phyloP scores from a whole-genome alignment of 139 green algal species.

The Diplosphaera chodatii region DNA sequence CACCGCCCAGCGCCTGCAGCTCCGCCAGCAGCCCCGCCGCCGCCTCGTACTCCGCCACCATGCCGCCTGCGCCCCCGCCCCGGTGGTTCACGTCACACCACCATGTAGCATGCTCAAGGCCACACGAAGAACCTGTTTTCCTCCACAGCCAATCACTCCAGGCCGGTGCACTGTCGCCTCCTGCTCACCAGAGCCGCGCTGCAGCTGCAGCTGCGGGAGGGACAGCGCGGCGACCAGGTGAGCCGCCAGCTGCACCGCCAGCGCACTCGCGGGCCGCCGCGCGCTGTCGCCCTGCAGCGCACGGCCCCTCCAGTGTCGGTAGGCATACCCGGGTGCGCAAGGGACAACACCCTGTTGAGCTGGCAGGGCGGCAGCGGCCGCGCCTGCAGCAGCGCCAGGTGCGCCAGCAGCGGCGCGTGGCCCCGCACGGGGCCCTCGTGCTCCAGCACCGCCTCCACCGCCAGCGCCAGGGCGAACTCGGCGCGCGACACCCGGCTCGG shows the following conservation, averaged over 20 bases:
- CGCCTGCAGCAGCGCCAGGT: conserved; percentile 51
- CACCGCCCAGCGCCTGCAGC: conserved; percentile 69
- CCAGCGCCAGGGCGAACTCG: conserved; percentile 84
- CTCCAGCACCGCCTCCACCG: conserved; percentile 83
- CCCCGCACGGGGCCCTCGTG: conserved; percentile 77
- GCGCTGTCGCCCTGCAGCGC: conserved; percentile 23
- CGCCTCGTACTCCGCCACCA: conserved; percentile 25
- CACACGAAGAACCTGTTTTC: no score
- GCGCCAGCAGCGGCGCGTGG: conserved; percentile 78
- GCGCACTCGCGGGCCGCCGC: conserved; percentile 22
- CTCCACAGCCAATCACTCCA: no score
- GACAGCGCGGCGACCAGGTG: conserved; percentile 70
- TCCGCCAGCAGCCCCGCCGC: conserved; percentile 59
- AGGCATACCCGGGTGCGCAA: no score
- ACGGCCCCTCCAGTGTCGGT: no score
- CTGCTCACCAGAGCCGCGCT: neutral
- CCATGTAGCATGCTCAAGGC: no score
- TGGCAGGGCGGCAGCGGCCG: no score
- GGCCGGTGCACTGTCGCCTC: no score
- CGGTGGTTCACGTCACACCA: no score
- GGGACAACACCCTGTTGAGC: no score
- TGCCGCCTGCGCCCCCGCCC: neutral
- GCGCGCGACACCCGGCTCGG: conserved; percentile 43
- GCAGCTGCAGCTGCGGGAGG: conserved; percentile 39
- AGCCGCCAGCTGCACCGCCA: conserved; percentile 50